Evolutionary conservation across 345 rosid species (phyloP), one percentile per base, ranked within the genome.

Genomic region (Populus simonii): DNA sequence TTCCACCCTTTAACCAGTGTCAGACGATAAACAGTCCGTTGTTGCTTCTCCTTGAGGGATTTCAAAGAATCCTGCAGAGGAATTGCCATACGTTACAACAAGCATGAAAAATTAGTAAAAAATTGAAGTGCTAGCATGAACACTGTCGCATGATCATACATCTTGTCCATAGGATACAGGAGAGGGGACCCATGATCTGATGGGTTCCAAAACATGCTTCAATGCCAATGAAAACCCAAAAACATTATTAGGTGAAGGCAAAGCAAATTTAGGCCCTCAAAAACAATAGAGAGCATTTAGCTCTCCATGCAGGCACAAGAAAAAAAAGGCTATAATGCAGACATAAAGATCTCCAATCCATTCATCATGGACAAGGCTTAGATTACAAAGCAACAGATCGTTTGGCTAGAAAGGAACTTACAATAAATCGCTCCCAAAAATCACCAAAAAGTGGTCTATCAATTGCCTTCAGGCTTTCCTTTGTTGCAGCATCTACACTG

Each of bases 1-100:
- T 94, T 94, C 97, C 98, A 93, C 70, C 99, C 98, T 89, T 94
- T 94, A 79, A 94, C 98, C 74, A 94, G 87, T 23, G 98, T 94
- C 85, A 94, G 86, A 57, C 99, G 92, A 83, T 92, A 93, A 67
- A 94, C 98, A 25, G 98, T 96, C 59, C 97, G 89, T 77, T 96
- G 99, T 70, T 89, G 94, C 82, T 90, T 96, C 74, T 91, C 97
- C 1, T 78, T 85, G 22, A 96, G 94, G 78, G 96, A 84, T 87
- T 81, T 85, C 87, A 93, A 86, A 76, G 99, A 93, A 82, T 92
- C 97, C 99, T 96, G 83, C 18, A 23, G 55, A 43, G 61, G 39
- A 70, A 25, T 73, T 72, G 39, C 3, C 41, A n/a, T 15, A 17
- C 4, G 9, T 41, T 57, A 57, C 10, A 20, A 33, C 38, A 61